Conservation (phyloP, 192 early-diverging fungal species). For the Coemansia sp. region DNA sequence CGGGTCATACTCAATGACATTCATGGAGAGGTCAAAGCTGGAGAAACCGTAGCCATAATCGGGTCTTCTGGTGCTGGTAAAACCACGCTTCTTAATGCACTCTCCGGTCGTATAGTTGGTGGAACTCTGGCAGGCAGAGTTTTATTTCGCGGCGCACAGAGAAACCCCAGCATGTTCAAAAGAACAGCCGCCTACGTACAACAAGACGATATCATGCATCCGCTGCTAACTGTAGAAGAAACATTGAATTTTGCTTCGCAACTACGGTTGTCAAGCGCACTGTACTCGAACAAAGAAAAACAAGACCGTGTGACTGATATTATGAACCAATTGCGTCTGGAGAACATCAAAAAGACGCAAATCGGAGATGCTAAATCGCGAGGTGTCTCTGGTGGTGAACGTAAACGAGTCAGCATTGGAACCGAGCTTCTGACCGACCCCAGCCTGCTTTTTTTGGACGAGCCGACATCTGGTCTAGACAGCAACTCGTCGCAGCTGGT, state of each 20-base stretch:
- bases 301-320: conserved; percentile 61
- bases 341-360: conserved; percentile 57
- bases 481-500: conserved; percentile 66
- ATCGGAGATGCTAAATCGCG: conserved; percentile 50
- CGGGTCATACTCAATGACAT: conserved; percentile 64
- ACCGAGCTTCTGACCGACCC: conserved; percentile 59
- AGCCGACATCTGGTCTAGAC: conserved; percentile 70
- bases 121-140: conserved; percentile 59
- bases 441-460: conserved; percentile 56
- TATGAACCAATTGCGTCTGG: conserved; percentile 66
- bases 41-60: conserved; percentile 84
- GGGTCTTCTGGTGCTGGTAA: conserved; percentile 93
- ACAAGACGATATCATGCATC: conserved; percentile 61
- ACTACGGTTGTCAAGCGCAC: conserved; percentile 63
- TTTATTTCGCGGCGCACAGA: conserved; percentile 50
- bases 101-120: conserved; percentile 70
- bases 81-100: conserved; percentile 80
- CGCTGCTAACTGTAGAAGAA: conserved; percentile 74
- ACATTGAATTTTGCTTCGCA: conserved; percentile 74
- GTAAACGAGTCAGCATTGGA: conserved; percentile 56
- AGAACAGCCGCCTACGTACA: conserved; percentile 51
- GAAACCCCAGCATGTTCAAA: conserved; percentile 37
- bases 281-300: conserved; percentile 56
- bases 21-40: conserved; percentile 67
- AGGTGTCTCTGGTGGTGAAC: conserved; percentile 60